Base-by-base conservation (phyloP, 1,284 basidiomycete species). In the Sporisorium exsertum region DNA sequence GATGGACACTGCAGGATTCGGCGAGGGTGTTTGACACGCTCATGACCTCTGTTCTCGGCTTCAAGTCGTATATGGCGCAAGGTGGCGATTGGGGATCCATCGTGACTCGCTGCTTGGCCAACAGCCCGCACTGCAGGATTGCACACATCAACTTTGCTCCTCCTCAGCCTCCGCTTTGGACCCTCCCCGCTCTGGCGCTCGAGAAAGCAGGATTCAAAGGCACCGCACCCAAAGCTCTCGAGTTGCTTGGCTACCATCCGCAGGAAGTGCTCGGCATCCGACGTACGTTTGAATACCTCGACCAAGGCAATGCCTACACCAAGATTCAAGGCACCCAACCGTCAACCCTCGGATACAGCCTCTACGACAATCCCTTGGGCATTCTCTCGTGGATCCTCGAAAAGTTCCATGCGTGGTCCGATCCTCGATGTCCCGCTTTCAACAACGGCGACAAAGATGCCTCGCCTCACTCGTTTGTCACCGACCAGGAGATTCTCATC, bases 21-120 rank as follows among this genome's bases (percentile, higher is more conserved):
- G 77, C 74, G 1, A 37, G 77, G 3, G 61, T 81, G 3, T 74
- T 81, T 16, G 68, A 81, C 27, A 78, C 67, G 18, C 72, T 82
- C 26, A 82, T 82, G 80, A 73, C 64, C 9, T 58, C 72, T 2
- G 72, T 81, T 18, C 64, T 82, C 0, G 72, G 71, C 4, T 78
- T 63, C 66, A 52, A 56, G 13, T 71, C 67, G 26, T 82, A 78
- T 57, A 68, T 72, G 47, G 80, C 77, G 3, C 80, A 82, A 40
- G 80, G 80, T 22, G 80, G 80, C 9, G 80, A 82, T 54, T 81
- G 78, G 75, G 80, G 80, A 9, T 76, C 72, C 16, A 12, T 73
- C 5, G 64, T 79, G n/a, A 77, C 78, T 6, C 71, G 78, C 15
- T 71, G 64, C 50, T 45, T 81, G 20, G 74, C 79, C 43, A 72